These are phyloP conservation scores for Colletotrichum cuscutae DNA, from an alignment of 2,329 filamentous ascomycete species.

Conservation along the genomic window DNA sequence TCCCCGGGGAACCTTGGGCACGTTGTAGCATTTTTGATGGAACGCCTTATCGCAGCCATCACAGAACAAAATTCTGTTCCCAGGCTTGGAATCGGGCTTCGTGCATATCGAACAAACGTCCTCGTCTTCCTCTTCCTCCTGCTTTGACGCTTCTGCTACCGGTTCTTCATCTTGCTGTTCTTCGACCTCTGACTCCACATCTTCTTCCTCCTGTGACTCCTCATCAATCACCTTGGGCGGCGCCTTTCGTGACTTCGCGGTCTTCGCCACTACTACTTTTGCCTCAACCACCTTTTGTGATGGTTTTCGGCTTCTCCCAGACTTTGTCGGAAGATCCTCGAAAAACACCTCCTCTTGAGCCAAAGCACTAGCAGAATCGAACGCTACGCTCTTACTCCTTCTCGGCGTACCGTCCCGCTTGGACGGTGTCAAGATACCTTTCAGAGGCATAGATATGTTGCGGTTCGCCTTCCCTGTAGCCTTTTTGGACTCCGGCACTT, in stretches of 20 bases:
- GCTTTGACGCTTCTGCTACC: slow-evolving; percentile 24
- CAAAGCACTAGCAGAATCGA: slow-evolving; percentile 47
- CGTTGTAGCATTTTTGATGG: slow-evolving; percentile 70
- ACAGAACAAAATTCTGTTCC: slow-evolving; percentile 73
- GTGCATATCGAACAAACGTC: slow-evolving; percentile 68
- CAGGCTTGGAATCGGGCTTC: slow-evolving; percentile 64
- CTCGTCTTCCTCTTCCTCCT: slow-evolving; percentile 55
- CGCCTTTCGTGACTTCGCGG: slow-evolving; percentile 16
- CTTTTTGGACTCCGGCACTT: slow-evolving; percentile 29
- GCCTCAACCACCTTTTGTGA: slow-evolving; percentile 34
- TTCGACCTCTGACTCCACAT: slow-evolving; percentile 14
- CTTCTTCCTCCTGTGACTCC: slow-evolving; percentile 10
- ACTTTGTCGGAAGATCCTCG: slow-evolving; percentile 59
- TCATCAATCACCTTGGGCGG: slow-evolving; percentile 20
- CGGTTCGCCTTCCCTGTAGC: neutral
- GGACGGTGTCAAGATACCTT: slow-evolving; percentile 66
- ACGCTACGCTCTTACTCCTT: slow-evolving; percentile 66
- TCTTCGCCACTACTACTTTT: slow-evolving; percentile 30
- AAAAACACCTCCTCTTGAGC: slow-evolving; percentile 58
- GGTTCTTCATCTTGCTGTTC: slow-evolving; percentile 23
- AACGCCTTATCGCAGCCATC: slow-evolving; percentile 72
- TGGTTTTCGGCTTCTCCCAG: slow-evolving; percentile 40
- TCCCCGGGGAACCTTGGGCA: slow-evolving; percentile 67
- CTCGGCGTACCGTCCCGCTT: slow-evolving; percentile 51
- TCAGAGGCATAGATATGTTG: slow-evolving; percentile 47